A percentile compares a stretch with the other conserved stretches of the same genome.
Evolutionary conservation across 306 rosid genomes (phyloP).

Genomic region (Quercus rubra): DNA sequence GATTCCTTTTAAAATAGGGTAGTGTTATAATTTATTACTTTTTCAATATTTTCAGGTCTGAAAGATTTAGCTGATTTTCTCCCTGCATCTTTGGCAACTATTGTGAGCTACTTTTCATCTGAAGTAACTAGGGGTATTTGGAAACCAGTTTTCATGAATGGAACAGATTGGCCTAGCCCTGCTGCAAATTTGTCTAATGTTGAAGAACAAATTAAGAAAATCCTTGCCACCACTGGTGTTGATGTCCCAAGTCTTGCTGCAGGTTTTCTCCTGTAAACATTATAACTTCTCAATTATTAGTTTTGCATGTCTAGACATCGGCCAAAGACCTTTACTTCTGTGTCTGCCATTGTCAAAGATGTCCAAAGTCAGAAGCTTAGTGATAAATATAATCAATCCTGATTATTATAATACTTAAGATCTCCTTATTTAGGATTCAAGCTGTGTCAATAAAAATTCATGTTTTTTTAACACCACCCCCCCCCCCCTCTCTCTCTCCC

Average conservation of each 20-base stretch:
- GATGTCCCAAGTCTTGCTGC: constrained; percentile 89
- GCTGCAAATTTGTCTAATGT: constrained; percentile 82
- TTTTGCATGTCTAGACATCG: not conserved
- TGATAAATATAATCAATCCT: not conserved
- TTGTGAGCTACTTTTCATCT: constrained; percentile 92
- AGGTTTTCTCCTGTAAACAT: constrained; percentile 44
- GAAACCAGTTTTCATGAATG: constrained; percentile 95
- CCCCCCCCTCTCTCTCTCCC: no score
- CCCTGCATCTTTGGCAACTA: constrained; percentile 95
- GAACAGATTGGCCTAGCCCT: constrained; percentile 99
- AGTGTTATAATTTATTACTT: not conserved
- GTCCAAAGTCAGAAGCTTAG: not conserved
- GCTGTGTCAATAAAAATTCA: no score
- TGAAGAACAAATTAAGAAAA: constrained; percentile 88
- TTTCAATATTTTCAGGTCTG: constrained; percentile 62
- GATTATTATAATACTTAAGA: not conserved
- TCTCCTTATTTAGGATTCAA: no score
- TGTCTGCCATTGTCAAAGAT: not conserved
- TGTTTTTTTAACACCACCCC: no score
- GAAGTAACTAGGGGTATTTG: constrained; percentile 95
- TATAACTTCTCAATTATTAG: not conserved
- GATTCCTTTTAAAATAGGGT: not conserved
- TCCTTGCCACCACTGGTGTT: constrained; percentile 94
- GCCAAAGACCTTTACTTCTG: not conserved
- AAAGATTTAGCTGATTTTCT: constrained; percentile 97